Base-by-base conservation (phyloP, 805 yeast genomes). In the Peterozyma xylosa region DNA sequence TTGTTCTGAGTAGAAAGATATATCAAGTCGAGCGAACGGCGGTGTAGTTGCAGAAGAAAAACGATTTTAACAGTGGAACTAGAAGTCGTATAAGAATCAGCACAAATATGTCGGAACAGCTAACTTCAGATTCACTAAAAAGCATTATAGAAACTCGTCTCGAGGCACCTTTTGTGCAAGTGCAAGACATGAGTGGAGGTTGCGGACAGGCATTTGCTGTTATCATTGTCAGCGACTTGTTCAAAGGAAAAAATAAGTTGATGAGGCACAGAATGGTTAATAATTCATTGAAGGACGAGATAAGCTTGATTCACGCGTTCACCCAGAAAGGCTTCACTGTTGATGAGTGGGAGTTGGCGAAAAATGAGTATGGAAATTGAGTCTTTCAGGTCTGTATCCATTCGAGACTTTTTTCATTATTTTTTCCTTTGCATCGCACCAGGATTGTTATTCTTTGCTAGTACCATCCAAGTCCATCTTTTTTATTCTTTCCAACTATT, bases 131-230 rank as follows among this genome's bases (percentile, higher is more conserved):
- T 17, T 47, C 57, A 11, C 63, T 84, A 42, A 73, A 76, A 41
- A 53, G 61, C 11, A 63, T 71, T 21, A 80, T 85, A 41, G 65
- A 69, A 38, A 73, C 73, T 14, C 61, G 83, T 36, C 71, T 86
- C n/a, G 65, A 67, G 17, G 88, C 93, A 9, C 46, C 55, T 0
- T 76, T 82, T 48, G 87, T 81, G 10, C 83, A 81, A 53, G 89
- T 86, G 6, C 82, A 76, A 48, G 95, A 86, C 51, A 75, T 79
- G 70, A 80, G 82, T 10, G 95, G 95, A 13, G 99, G 99, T 1
- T 93, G 99, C 64, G 99, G 99, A 5, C 96, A 91, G 62, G 96
- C 98, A 2, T 91, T 90, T 63, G 96, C 95, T 34, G 96, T 89
- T 32, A 75, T 86, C 6, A 90, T 95, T 27, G 96, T 93, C 9